Conservation (phyloP, 2,329 filamentous ascomycete species). For the Pseudocercospora vitis region DNA sequence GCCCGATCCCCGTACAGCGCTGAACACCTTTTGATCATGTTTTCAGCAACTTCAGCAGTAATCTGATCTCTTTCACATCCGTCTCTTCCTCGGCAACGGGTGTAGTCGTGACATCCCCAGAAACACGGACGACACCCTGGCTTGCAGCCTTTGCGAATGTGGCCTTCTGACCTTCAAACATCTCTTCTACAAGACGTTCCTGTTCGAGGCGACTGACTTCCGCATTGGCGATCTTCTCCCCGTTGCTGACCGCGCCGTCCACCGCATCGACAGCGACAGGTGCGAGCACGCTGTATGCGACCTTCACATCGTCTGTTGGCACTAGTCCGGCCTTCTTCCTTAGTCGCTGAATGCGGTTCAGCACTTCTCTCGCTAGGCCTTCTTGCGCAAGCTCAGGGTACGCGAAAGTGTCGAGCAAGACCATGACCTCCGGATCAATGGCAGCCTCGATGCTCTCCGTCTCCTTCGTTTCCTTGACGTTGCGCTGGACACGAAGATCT, state of each 20-base stretch:
- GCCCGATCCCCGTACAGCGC: too few species aligned
- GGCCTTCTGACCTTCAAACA: conserved; percentile 37
- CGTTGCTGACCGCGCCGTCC: conserved; percentile 23
- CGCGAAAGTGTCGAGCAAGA: conserved; percentile 78
- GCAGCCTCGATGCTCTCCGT: conserved; percentile 80
- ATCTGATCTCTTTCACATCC: conserved; percentile 75
- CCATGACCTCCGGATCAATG: conserved; percentile 85
- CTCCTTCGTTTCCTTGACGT: conserved; percentile 69
- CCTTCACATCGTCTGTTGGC: conserved; percentile 90
- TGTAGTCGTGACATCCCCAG: conserved; percentile 42
- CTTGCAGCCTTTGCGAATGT: conserved; percentile 40
- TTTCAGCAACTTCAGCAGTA: conserved; percentile 70
- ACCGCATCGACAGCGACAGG: conserved; percentile 23
- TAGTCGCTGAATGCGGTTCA: conserved; percentile 87
- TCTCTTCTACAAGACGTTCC: conserved; percentile 37
- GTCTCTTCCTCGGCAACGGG: conserved; percentile 75
- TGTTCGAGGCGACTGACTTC: conserved; percentile 35
- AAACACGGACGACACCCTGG: conserved; percentile 31
- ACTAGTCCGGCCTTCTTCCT: conserved; percentile 91
- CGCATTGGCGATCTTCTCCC: conserved; percentile 28
- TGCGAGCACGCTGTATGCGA: conserved; percentile 81
- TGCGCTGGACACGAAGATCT: conserved; percentile 80
- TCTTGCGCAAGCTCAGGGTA: conserved; percentile 86
- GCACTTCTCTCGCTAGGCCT: conserved; percentile 85
- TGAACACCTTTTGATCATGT: conserved; percentile 56